Base-by-base conservation (phyloP, 2,329 filamentous ascomycete genomes). In the Colletotrichum caudatum region DNA sequence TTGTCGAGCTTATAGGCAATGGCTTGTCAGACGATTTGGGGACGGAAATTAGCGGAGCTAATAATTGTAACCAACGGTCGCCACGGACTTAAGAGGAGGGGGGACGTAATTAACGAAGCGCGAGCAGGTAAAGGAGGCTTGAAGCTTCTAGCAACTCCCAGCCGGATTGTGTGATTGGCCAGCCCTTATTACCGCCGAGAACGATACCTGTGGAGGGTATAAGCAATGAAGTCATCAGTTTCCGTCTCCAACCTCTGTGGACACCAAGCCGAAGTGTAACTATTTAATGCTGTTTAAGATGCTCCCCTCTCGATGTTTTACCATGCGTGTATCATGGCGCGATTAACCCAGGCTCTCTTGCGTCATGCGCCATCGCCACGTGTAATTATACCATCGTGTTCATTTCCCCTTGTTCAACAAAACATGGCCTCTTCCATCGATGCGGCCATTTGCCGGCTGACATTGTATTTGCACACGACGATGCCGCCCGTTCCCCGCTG, bases 401-500 rank as follows among this genome's bases (percentile, higher is more conserved):
- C n/a, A 26, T 6, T 29, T 35, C n/a, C 7, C 2, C 12, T 23
- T 53, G n/a, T 57, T 37, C 29, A 64, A 23, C 35, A 54, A 6
- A 41, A 48, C 46, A 71, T n/a, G 9, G 59, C 69, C 33, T 69
- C 69, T 37, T 59, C 69, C 41, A 71, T 20, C 5, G 69, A 71
- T 29, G 59, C 50, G 1, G 65, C 69, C 53, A 69, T 71, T 3
- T 50, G 46, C 20, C 66, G 58, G 11, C 69, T 60, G 16, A 69
- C 53, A 5, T 64, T 71, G 20, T 69, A 71, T 33, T 69, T 74
- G 54, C 74, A 75, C 75, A 77, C 75, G 8, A 77, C 23, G 11
- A 77, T 76, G 1, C 74, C 76, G 33, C 71, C 75, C 35, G n/a
- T 60, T 8, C 69, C 58, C 61, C 77, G 37, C 12, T 54, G 69